These are phyloP conservation scores for Cicer bijugum DNA, from an alignment of 306 rosid genomes.

Conservation along the genomic window DNA sequence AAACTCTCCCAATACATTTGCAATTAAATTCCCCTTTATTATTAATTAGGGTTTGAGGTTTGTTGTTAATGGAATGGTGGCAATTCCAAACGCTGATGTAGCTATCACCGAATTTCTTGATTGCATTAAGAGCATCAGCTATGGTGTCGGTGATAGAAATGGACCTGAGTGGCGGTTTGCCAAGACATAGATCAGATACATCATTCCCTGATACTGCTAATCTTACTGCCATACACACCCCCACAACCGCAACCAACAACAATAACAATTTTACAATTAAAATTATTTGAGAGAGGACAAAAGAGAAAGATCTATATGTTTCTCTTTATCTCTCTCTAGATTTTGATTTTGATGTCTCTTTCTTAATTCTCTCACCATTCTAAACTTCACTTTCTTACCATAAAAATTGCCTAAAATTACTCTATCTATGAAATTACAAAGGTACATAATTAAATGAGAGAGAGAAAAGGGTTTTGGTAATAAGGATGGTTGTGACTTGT, in stretches of 20 bases:
- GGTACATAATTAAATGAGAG: too few relatives aligned
- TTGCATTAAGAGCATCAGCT: constrained; percentile 61
- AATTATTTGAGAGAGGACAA: not conserved
- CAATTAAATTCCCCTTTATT: constrained; percentile 35
- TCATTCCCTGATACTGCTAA: constrained; percentile 55
- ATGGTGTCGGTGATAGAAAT: constrained; percentile 61
- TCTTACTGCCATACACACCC: constrained; percentile 71
- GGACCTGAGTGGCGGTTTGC: constrained; percentile 76
- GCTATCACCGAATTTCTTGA: constrained; percentile 54
- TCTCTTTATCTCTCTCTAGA: too few relatives aligned
- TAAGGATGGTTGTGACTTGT: too few relatives aligned
- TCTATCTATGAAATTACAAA: too few relatives aligned
- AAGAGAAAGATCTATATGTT: too few relatives aligned
- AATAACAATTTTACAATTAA: not conserved
- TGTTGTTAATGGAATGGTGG: constrained; percentile 48
- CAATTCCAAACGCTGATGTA: constrained; percentile 78
- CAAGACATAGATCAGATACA: constrained; percentile 79
- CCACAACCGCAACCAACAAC: not conserved
- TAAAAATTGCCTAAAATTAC: too few relatives aligned
- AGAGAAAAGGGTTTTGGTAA: too few relatives aligned
- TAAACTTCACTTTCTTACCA: too few relatives aligned
- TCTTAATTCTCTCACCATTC: too few relatives aligned
- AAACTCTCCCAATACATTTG: constrained; percentile 69
- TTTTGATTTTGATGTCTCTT: too few relatives aligned
- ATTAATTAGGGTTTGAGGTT: not conserved